A percentile compares a stretch with the other conserved stretches of the same genome.
phyloP scores from a whole-genome alignment of 2,329 filamentous ascomycete species.

The Penicillium polonicum region DNA sequence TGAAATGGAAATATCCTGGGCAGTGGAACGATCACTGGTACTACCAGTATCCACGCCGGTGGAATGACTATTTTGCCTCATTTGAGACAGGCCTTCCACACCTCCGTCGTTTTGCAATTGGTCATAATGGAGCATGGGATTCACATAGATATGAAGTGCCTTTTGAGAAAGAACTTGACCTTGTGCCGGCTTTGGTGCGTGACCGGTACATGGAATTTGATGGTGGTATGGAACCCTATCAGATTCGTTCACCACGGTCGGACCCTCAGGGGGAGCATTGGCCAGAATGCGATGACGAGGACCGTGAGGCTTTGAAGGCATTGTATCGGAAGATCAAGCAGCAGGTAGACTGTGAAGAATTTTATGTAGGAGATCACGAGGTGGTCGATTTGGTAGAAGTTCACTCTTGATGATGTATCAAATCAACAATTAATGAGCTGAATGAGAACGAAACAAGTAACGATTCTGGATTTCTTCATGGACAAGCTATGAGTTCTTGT shows the following conservation, averaged over 20 bases:
- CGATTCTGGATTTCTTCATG: neutral
- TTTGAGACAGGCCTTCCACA: neutral
- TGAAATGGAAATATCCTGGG: neutral
- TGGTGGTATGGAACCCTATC: neutral
- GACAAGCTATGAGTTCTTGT: neutral
- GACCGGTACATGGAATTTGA: neutral
- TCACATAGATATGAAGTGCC: neutral
- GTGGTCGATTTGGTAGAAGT: neutral
- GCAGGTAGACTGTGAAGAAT: neutral
- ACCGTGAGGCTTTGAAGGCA: neutral
- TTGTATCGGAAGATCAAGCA: neutral
- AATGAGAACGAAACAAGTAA: neutral
- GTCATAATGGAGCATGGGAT: neutral
- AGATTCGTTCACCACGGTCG: neutral
- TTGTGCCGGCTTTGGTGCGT: neutral
- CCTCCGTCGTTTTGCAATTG: neutral
- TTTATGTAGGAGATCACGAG: neutral
- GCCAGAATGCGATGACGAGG: neutral
- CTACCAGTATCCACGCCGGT: neutral
- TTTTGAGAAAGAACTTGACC: neutral
- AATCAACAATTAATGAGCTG: neutral
- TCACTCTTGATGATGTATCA: neutral
- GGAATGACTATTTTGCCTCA: slow-evolving; percentile 1
- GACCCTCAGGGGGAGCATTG: neutral
- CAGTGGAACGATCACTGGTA: fast-evolving